These are phyloP conservation scores for Fusarium poae DNA, from an alignment of 2,329 filamentous ascomycete species.

Conservation along the genomic window DNA sequence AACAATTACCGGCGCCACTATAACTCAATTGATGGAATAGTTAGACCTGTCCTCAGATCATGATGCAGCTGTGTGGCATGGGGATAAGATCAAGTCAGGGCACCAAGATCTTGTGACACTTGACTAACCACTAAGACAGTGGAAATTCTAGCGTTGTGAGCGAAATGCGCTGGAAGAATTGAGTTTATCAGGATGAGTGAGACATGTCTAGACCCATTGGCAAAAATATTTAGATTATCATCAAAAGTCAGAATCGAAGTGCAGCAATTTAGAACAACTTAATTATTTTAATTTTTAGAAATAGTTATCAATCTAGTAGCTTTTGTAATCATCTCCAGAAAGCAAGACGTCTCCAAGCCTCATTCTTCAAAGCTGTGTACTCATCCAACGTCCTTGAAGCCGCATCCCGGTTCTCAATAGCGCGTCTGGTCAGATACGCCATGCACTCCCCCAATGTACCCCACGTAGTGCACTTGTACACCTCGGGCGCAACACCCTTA, in stretches of 20 bases:
- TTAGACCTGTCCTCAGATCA: not conserved
- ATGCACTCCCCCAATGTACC: conserved; percentile 56
- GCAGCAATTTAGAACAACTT: not conserved
- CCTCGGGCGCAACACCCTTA: conserved; percentile 46
- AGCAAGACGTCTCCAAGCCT: conserved; percentile 52
- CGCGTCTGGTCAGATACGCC: conserved; percentile 55
- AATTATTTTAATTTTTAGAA: not conserved
- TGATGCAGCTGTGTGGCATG: not conserved
- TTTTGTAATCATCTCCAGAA: conserved; percentile 26
- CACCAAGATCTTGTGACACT: not conserved
- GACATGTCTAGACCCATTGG: no score
- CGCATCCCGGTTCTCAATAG: conserved; percentile 57
- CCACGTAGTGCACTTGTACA: conserved; percentile 59
- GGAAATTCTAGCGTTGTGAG: not conserved
- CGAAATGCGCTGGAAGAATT: conserved; percentile 9
- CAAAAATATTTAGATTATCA: not conserved
- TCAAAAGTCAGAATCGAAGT: not conserved
- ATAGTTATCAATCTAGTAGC: not conserved
- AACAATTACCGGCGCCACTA: conserved; percentile 17
- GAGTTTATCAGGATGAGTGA: not conserved
- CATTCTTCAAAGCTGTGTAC: conserved; percentile 49
- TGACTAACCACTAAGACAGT: not conserved
- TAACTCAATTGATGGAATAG: conserved; percentile 1
- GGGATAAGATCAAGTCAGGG: not conserved
- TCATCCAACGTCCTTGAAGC: conserved; percentile 51